These are phyloP conservation scores for Emiliania huxleyi DNA, from an alignment of 78 protist species.

Conservation along the genomic window DNA sequence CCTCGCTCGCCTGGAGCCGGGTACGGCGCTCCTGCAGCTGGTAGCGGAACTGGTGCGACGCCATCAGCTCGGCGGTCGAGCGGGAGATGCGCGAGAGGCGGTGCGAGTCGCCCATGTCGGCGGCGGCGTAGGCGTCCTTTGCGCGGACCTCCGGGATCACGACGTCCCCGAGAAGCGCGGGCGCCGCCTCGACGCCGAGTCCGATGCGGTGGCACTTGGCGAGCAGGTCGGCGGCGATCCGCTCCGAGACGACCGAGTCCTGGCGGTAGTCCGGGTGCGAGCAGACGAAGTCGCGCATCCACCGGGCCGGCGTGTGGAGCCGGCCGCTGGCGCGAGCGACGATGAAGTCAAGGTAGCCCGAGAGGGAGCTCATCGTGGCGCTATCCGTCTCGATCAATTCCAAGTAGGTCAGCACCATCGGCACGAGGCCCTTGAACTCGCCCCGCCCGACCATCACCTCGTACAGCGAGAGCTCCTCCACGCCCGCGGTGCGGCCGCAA, in stretches of 20 bases:
- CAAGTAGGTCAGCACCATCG: slow-evolving; percentile 48
- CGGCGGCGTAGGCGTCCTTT: too few relatives aligned
- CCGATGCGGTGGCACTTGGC: too few relatives aligned
- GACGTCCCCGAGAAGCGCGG: too few relatives aligned
- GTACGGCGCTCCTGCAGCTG: too few relatives aligned
- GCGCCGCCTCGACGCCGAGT: too few relatives aligned
- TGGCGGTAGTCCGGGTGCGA: slow-evolving; percentile 72
- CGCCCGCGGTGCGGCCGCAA: too few relatives aligned
- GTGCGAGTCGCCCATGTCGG: too few relatives aligned
- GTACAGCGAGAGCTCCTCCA: slow-evolving; percentile 34
- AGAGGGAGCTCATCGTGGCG: background rate
- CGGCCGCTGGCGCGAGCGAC: slow-evolving; percentile 46
- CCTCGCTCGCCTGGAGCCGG: too few relatives aligned
- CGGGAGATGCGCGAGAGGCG: too few relatives aligned
- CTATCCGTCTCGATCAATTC: background rate
- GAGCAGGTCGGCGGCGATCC: slow-evolving; percentile 71
- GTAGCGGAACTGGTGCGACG: too few relatives aligned
- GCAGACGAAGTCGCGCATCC: slow-evolving; percentile 64
- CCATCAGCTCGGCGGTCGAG: too few relatives aligned
- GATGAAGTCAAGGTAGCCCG: slow-evolving; percentile 40
- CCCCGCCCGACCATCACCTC: slow-evolving; percentile 56
- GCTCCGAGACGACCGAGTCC: slow-evolving; percentile 71
- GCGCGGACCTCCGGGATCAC: too few relatives aligned
- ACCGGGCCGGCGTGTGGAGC: slow-evolving; percentile 68
- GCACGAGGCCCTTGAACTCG: background rate